Percentiles rank a stretch among this genome's conserved stretches.
Evolutionary conservation across 2,329 filamentous ascomycete genomes (phyloP).

Genomic region (Beauveria brongniartii): DNA sequence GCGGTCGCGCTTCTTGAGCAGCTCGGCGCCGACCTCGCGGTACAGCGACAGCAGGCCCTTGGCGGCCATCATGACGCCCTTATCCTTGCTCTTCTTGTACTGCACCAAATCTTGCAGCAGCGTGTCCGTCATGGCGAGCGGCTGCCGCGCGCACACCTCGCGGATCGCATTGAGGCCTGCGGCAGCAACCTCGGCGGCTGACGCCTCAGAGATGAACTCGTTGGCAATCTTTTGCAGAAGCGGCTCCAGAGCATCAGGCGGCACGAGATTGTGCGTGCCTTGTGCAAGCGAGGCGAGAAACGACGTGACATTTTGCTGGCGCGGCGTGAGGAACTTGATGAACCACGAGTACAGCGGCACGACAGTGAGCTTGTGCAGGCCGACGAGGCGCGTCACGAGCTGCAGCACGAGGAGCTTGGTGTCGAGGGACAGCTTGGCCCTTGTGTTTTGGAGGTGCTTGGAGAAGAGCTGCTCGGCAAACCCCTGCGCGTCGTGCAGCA

Average conservation of each 20-base stretch:
- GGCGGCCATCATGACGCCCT: constrained; percentile 98
- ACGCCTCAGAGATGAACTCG: constrained; percentile 93
- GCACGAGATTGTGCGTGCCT: constrained; percentile 82
- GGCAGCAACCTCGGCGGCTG: constrained; percentile 81
- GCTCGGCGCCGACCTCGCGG: constrained; percentile 80
- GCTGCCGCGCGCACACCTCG: constrained; percentile 87
- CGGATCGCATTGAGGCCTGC: constrained; percentile 92
- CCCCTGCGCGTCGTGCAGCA: constrained; percentile 88
- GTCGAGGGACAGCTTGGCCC: constrained; percentile 77
- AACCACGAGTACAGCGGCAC: constrained; percentile 94
- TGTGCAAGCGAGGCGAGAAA: constrained; percentile 91
- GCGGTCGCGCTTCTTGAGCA: constrained; percentile 82
- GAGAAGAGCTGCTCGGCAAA: constrained; percentile 86
- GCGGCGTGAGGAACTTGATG: constrained; percentile 81
- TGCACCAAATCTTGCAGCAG: constrained; percentile 92
- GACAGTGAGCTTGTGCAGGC: constrained; percentile 84
- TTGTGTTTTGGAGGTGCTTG: constrained; percentile 83
- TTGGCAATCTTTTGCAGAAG: constrained; percentile 93
- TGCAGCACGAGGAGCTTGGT: constrained; percentile 86
- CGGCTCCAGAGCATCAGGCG: constrained; percentile 85
- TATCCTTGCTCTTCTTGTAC: constrained; percentile 96
- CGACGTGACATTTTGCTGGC: constrained; percentile 83
- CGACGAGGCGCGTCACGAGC: constrained; percentile 82
- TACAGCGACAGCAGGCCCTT: constrained; percentile 87
- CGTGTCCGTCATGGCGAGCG: constrained; percentile 92